Evolutionary conservation across 768 basidiomycete species (phyloP).

Genomic region (Tulasnella sp.): DNA sequence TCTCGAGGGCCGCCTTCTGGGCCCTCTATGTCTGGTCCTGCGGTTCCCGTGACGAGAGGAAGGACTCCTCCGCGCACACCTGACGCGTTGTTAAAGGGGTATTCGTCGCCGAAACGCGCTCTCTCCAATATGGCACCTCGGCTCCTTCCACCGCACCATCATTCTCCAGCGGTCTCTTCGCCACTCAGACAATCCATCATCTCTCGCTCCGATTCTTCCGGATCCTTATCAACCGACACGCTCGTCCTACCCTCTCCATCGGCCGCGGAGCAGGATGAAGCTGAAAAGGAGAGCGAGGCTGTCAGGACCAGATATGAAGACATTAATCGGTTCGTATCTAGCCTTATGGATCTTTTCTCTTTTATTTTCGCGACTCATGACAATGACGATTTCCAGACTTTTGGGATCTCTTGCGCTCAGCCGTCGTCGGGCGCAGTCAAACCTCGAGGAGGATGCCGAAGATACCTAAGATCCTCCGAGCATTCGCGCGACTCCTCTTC

Average conservation of each 20-base stretch:
- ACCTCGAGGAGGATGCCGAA: slow-evolving; percentile 1
- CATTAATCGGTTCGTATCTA: slow-evolving; percentile 15
- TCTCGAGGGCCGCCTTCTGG: neutral
- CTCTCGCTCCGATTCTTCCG: too few species aligned
- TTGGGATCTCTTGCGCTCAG: slow-evolving; percentile 57
- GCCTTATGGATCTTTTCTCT: neutral
- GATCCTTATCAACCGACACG: too few species aligned
- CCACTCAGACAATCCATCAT: neutral
- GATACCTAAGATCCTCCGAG: neutral
- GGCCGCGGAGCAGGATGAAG: neutral
- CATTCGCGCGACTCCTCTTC: neutral
- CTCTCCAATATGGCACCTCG: neutral
- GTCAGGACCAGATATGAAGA: slow-evolving; percentile 17
- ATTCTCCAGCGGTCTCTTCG: slow-evolving; percentile 1
- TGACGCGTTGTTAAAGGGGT: neutral
- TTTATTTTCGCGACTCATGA: neutral
- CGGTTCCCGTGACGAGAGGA: neutral
- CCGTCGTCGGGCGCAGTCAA: slow-evolving; percentile 35
- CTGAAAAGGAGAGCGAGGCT: neutral
- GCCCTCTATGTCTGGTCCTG: neutral
- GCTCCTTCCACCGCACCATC: neutral
- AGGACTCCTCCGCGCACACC: neutral
- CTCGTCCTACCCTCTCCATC: neutral
- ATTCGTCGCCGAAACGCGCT: neutral
- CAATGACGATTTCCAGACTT: too few species aligned